Percentiles rank a stretch among this genome's conserved stretches.
Conservation (phyloP, 2,329 filamentous ascomycete genomes). For the Didymella arachidicola region DNA sequence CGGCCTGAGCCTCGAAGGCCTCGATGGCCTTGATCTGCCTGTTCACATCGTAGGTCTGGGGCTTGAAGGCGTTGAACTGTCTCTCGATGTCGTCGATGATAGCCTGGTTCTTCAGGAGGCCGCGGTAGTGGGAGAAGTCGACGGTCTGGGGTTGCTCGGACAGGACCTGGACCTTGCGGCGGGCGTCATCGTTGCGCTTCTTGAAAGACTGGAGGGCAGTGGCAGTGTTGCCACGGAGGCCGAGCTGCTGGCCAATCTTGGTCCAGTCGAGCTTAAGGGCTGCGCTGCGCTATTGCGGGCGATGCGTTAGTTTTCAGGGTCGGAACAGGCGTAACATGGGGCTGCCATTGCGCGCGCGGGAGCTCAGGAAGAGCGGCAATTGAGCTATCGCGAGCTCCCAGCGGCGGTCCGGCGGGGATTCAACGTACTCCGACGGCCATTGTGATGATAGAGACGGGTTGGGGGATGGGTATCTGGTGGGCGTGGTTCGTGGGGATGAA, state of each 20-base stretch:
- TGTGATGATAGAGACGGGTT: constrained; percentile 52
- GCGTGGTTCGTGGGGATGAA: constrained; percentile 21
- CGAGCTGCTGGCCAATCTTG: constrained; percentile 91
- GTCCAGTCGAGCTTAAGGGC: constrained; percentile 99
- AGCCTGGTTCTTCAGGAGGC: constrained; percentile 92
- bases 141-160: constrained; percentile 84
- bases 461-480: constrained; percentile 31
- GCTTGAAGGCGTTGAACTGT: constrained; percentile 91
- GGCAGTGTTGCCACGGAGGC: constrained; percentile 94
- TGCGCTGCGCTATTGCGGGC: constrained; percentile 80
- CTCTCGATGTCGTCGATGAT: constrained; percentile 97
- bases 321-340: constrained; percentile 20
- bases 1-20: constrained; percentile 93
- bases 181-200: constrained; percentile 98
- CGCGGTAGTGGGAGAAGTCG: constrained; percentile 94
- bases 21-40: constrained; percentile 98
- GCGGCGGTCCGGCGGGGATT: constrained; percentile 21
- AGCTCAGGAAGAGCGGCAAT: constrained; percentile 44
- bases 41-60: constrained; percentile 86
- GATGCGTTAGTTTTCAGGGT: constrained; percentile 43
- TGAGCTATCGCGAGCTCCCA: constrained; percentile 35
- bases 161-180: constrained; percentile 87
- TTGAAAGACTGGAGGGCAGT: constrained; percentile 94
- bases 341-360: constrained; percentile 39
- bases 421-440: constrained; percentile 56